Base-by-base conservation (phyloP, 1,284 basidiomycete genomes). In the Mycena citricolor region DNA sequence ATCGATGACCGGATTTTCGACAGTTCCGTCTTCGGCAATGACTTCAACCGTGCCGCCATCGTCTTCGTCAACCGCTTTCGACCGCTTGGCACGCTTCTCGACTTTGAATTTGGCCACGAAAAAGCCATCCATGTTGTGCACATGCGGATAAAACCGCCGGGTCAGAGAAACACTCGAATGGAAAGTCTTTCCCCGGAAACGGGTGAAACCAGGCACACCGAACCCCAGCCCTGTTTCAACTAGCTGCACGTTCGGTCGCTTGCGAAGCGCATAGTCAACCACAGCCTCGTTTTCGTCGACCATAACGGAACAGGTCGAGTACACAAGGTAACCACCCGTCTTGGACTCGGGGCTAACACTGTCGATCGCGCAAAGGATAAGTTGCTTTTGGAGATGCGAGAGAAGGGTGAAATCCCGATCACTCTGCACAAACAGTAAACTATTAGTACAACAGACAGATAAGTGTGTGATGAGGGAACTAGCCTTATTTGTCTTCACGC, bases 221-320 rank as follows among this genome's bases (percentile, higher is more conserved):
- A 99, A 98, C 58, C 87, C 86, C 35, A 99, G 76, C 1, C 93
- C 94, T 0, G 94, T 92, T 37, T 93, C 89, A 37, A 99, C 94
- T 32, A 99, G 84, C 66, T 86, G 88, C 55, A 90, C 90, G 63
- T 99, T 88, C n/a, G 94, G 89, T 25, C 97, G 81, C 68, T 99
- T 98, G 54, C 88, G 83, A 44, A 99, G 76, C n/a, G 97, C 97
- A 61, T 99, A 99, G 66, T 98, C 91, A 14, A 99, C 92, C 13
- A 99, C 95, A 4, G 91, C 84, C 68, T 99, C 97, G 71, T 99
- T 94, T 71, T 99, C 97, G 59, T 99, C 97, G 3, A 97, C 90
- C 4, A 90, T 97, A 34, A 99, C 93, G 6, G 94, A 98, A 65
- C 97, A 99, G 0, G 97, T 99, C 41, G 94, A 98, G 71, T 99